Base-by-base conservation (phyloP, 331 rosid species). In the Malus hybrid region DNA sequence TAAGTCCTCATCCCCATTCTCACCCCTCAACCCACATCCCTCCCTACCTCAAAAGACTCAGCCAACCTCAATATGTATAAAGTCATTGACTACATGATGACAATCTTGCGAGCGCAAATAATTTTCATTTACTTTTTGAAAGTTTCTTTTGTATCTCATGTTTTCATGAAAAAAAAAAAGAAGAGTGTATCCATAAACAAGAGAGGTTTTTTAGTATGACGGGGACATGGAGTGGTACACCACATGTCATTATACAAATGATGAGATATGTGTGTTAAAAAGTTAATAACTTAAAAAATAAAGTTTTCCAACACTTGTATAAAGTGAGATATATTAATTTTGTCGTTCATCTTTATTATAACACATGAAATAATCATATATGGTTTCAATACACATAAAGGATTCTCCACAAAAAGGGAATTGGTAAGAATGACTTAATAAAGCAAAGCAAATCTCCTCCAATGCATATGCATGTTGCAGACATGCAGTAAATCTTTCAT, bases 151-250 rank as follows among this genome's bases (percentile, higher is more conserved):
- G 18, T 15, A 50, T 50, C 56, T 50, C 16, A 50, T 50, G n/a
- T 50, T 50, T 50, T 50, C n/a, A 50, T 15, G 5, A 8, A 36
- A 5, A 15, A 48, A 5, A 14, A 2, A 48, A 11, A 10, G n/a
- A 48, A 15, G 1, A 15, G 56, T 50, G 16, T 50, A 50, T 15
- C 3, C 8, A 1, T 13, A 48, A 48, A 7, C 10, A 36, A 36
- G 10, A 36, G 3, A 36, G 10, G 2, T 7, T 36, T 36, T 36
- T 36, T 36, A 7, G 42, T 36, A 3, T 36, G 11, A 8, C 0
- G 11, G 1, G 3, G 7, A 36, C 1, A 8, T 3, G 0, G 0
- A 36, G 0, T 2, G 11, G 11, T 36, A 36, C 11, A 7, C 0
- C 44, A 8, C 11, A 0, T 36, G 3, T 36, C 0, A 36, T 1